phyloP scores from a whole-genome alignment of 2,329 filamentous ascomycete genomes.

The Stachybotrys chartarum region DNA sequence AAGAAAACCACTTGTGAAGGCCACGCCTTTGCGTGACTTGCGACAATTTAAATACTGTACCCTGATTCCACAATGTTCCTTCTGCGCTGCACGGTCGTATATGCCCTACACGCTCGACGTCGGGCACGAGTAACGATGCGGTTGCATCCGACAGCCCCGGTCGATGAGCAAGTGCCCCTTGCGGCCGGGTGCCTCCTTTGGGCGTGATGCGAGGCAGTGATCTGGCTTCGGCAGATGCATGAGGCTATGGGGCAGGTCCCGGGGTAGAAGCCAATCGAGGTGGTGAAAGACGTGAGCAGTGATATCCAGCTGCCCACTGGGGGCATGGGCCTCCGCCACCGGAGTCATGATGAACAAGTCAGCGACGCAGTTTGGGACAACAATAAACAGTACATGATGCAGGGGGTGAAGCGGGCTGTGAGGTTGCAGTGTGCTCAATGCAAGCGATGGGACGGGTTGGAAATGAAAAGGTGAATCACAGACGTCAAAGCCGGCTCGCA shows the following conservation, averaged over 20 bases:
- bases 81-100: too few relatives aligned
- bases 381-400: conserved; percentile 1
- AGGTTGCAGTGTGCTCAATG: background rate
- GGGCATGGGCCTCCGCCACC: background rate
- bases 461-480: background rate
- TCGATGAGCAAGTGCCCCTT: background rate
- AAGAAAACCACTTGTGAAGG: too few relatives aligned
- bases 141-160: too few relatives aligned
- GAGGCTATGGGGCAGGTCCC: background rate
- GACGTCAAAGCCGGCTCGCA: background rate
- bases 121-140: too few relatives aligned
- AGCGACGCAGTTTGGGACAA: conserved; percentile 1
- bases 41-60: too few relatives aligned
- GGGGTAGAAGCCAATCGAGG: background rate
- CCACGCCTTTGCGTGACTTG: too few relatives aligned
- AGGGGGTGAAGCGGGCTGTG: background rate
- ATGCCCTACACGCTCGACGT: too few relatives aligned
- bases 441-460: background rate
- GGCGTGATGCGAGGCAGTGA: background rate
- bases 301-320: background rate
- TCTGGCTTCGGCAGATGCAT: background rate
- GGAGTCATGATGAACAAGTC: background rate
- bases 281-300: background rate
- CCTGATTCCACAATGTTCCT: too few relatives aligned
- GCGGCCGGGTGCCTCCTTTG: background rate